Evolutionary conservation across 345 rosid genomes (phyloP).

Genomic region (Salix purpurea): DNA sequence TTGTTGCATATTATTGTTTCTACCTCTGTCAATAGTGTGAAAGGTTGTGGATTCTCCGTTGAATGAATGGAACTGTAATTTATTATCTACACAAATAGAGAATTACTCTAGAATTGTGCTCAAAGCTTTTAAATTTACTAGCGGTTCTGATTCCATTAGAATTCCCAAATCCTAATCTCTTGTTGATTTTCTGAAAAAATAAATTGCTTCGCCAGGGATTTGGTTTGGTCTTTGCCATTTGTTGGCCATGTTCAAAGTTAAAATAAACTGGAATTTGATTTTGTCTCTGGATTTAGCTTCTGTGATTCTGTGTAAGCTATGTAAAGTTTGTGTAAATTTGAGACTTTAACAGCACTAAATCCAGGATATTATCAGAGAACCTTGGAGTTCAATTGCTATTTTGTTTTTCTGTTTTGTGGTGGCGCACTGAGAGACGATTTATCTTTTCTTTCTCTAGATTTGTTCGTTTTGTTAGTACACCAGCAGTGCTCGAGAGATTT

Average conservation of each 20-base stretch:
- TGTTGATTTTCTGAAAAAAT: slow-evolving; percentile 5
- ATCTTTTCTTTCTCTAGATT: slow-evolving; percentile 42
- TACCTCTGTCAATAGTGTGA: background rate
- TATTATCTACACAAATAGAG: background rate
- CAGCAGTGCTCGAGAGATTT: slow-evolving; percentile 86
- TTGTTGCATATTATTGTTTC: background rate
- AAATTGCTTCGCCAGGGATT: background rate
- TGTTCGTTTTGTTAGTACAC: slow-evolving; percentile 79
- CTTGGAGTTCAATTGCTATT: background rate
- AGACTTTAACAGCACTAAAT: background rate
- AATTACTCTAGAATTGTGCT: background rate
- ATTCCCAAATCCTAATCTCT: background rate
- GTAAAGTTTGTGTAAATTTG: background rate
- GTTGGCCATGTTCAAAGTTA: background rate
- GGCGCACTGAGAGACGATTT: background rate
- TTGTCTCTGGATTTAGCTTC: background rate
- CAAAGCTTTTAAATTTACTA: background rate
- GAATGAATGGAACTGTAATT: background rate
- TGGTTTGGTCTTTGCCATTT: background rate
- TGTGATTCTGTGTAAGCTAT: background rate
- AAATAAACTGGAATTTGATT: background rate
- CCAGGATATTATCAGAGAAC: background rate
- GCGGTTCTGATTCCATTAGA: background rate
- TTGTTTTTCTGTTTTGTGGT: background rate
- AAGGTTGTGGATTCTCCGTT: background rate